Conservation (phyloP, 768 basidiomycete genomes). For the Megacollybia marginata region DNA sequence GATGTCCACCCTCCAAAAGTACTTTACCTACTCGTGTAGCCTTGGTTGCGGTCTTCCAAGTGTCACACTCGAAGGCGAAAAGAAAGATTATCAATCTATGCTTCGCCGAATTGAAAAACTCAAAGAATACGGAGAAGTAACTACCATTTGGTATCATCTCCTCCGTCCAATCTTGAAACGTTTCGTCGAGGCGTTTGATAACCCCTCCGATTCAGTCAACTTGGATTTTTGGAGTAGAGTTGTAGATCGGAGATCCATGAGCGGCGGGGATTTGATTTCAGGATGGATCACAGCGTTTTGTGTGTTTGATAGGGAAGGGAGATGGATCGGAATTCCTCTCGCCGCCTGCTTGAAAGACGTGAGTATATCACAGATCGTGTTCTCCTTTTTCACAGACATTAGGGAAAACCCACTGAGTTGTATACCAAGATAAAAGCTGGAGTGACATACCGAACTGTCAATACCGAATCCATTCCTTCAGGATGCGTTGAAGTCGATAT, state of each 20-base stretch:
- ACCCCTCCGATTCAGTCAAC: constrained; percentile 18
- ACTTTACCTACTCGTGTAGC: constrained; percentile 25
- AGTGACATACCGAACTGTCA: background rate
- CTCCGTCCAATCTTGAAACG: constrained; percentile 30
- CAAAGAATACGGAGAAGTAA: constrained; percentile 25
- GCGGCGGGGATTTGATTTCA: constrained; percentile 18
- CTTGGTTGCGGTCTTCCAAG: constrained; percentile 33
- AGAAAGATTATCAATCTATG: constrained; percentile 30
- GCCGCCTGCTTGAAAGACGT: background rate
- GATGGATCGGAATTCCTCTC: constrained; percentile 19
- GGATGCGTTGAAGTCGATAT: constrained; percentile 1
- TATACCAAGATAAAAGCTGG: background rate
- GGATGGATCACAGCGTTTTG: constrained; percentile 32
- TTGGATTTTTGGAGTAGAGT: constrained; percentile 26
- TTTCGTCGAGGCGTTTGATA: constrained; percentile 27
- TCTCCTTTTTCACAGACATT: background rate
- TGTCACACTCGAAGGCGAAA: constrained; percentile 35
- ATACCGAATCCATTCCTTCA: background rate
- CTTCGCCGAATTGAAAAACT: constrained; percentile 30
- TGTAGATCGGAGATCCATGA: constrained; percentile 13
- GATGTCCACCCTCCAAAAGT: constrained; percentile 36
- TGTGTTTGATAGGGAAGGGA: constrained; percentile 22
- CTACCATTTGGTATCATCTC: constrained; percentile 28
- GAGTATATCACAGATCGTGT: background rate
- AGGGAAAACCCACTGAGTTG: background rate